Evolutionary conservation across 331 rosid species (phyloP).

Genomic region (Cucumis variabilis): DNA sequence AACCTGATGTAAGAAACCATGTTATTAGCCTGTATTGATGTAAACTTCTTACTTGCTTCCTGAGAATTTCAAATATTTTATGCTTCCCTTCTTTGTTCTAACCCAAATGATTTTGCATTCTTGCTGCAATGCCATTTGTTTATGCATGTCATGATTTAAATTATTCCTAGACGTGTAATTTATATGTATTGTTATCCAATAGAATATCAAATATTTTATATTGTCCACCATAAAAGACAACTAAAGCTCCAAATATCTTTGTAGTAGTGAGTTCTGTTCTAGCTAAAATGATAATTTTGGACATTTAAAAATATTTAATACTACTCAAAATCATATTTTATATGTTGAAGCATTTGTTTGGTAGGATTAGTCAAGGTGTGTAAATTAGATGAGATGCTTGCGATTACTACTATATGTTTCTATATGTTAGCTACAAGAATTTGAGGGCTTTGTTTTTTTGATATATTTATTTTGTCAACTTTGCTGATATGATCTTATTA

Average conservation of each 20-base stretch:
- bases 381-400: no score
- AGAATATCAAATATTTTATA: background rate
- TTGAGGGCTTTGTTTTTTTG: background rate
- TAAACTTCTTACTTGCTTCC: background rate
- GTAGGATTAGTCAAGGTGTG: background rate
- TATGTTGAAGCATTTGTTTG: background rate
- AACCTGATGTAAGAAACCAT: conserved; percentile 58
- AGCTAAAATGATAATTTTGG: background rate
- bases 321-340: background rate
- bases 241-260: background rate
- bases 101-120: background rate
- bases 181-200: background rate
- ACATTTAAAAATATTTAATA: background rate
- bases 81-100: background rate
- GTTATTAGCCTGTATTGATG: background rate
- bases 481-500: background rate
- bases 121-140: background rate
- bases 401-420: background rate
- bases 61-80: background rate
- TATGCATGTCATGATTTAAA: background rate
- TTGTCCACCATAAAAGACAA: background rate
- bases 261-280: background rate
- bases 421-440: background rate
- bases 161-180: background rate
- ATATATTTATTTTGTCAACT: background rate